These are phyloP conservation scores for Gypsophila paniculata DNA, from an alignment of 179 eudicot genomes.

Conservation along the genomic window DNA sequence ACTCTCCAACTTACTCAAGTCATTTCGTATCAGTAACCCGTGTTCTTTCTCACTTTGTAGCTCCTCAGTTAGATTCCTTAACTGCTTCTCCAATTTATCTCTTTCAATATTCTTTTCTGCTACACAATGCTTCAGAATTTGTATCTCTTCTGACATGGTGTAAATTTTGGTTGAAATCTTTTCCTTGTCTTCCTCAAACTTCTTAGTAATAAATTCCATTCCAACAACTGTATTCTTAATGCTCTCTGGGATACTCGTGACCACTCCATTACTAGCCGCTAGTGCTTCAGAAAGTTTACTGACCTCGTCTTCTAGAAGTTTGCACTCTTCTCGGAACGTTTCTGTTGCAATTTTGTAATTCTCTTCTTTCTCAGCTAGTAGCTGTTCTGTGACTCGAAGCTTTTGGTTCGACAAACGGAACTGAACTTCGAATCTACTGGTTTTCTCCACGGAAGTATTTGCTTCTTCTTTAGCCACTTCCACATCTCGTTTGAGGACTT, in stretches of 20 bases:
- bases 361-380: conserved; percentile 38
- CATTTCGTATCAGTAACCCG: conserved; percentile 29
- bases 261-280: conserved; percentile 41
- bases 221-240: conserved; percentile 37
- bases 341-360: conserved; percentile 29
- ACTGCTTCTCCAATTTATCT: conserved; percentile 36
- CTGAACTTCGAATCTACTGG: conserved; percentile 36
- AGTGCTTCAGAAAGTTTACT: conserved; percentile 33
- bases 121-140: conserved; percentile 41
- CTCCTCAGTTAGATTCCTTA: conserved; percentile 30
- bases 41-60: conserved; percentile 38
- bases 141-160: conserved; percentile 54
- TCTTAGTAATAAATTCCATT: conserved; percentile 48
- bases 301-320: conserved; percentile 41
- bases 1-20: conserved; percentile 36
- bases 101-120: conserved; percentile 38
- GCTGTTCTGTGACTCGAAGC: conserved; percentile 40
- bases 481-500: conserved; percentile 34
- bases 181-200: conserved; percentile 61
- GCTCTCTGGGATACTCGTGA: conserved; percentile 40
- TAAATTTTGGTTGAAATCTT: conserved; percentile 45
- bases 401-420: conserved; percentile 40
- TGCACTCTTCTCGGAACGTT: conserved; percentile 48
- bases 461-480: conserved; percentile 39
- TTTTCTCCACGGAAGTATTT: conserved; percentile 29